These are phyloP conservation scores for Entonaema liquescens DNA, from an alignment of 495 filamentous ascomycete species.

Conservation along the genomic window DNA sequence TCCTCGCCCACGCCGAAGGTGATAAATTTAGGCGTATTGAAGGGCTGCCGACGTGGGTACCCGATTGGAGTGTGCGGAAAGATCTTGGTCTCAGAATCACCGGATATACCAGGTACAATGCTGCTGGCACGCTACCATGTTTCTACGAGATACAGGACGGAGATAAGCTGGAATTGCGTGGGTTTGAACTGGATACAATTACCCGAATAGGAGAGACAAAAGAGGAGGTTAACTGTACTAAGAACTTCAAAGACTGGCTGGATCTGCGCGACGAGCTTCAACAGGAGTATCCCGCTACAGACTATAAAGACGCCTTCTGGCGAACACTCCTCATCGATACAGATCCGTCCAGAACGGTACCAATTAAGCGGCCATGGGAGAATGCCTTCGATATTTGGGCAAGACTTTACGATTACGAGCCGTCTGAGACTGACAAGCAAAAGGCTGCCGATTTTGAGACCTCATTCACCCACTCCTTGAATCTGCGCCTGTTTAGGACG, in stretches of 20 bases:
- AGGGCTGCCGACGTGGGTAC: constrained; percentile 29
- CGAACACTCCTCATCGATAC: constrained; percentile 35
- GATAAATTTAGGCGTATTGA: background rate
- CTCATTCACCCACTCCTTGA: constrained; percentile 35
- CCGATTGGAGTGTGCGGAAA: constrained; percentile 35
- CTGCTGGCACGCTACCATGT: constrained; percentile 21
- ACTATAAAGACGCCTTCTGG: constrained; percentile 35
- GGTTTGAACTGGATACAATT: constrained; percentile 31
- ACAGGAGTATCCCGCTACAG: constrained; percentile 18
- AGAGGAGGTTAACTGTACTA: constrained; percentile 13
- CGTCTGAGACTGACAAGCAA: constrained; percentile 15
- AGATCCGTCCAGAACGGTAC: constrained; percentile 18
- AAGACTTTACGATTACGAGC: constrained; percentile 4
- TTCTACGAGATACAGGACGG: constrained; percentile 12
- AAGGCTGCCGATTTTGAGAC: constrained; percentile 26
- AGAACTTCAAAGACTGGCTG: constrained; percentile 25
- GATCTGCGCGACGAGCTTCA: constrained; percentile 23
- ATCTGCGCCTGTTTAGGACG: constrained; percentile 34
- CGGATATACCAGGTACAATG: constrained; percentile 27
- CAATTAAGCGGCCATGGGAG: constrained; percentile 27
- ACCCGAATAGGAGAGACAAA: constrained; percentile 31
- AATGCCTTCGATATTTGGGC: constrained; percentile 31
- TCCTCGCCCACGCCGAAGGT: constrained; percentile 36
- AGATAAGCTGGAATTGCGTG: constrained; percentile 7
- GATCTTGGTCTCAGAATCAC: constrained; percentile 37